Base-by-base conservation (phyloP, 768 basidiomycete genomes). In the Xerocomus brunneocitrinus region DNA sequence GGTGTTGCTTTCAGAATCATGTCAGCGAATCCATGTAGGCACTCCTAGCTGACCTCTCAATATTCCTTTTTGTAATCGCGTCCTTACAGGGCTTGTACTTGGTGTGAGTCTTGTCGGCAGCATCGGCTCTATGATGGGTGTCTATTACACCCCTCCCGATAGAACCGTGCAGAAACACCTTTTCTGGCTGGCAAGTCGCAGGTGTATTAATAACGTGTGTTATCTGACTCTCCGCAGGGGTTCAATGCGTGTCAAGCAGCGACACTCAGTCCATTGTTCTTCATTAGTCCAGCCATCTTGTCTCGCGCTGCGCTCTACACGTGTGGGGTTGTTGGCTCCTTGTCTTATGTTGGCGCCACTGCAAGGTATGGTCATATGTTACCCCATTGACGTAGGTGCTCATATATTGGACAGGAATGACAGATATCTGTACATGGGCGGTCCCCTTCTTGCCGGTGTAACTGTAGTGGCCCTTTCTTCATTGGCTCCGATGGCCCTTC, bases 271-370 rank as follows among this genome's bases (percentile, higher is more conserved):
- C 92, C 92, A 3, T 67, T 95, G n/a, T 92, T 91, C 74, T 93
- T 95, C 78, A 69, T 93, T 43, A 85, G 77, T 62, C 92, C 92
- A 3, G 90, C 89, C 12, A 79, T 95, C 57, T 78, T 95, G 47
- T 86, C 87, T 16, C 83, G 92, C 30, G 92, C 92, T 8, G 92
- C 90, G 5, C 73, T 95, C 3, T 95, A 95, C 71, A 94, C 92
- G 0, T 79, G 83, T 35, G 91, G 91, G 27, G 81, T 90, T 2
- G 88, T 92, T n/a, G 91, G 90, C 4, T 82, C 88, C 3, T 79
- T 95, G 27, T 85, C 85, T 12, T 95, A 91, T 65, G 79, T 95
- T 24, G 92, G 92, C 22, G 91, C 91, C 4, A 95, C 92, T 32
- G 92, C 92, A 25, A 84, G 73, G 86, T 84, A 59, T 56, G 78